Evolutionary conservation across 352 stramenopile genomes (phyloP).

Genomic region (Phytophthora gonapodyides): DNA sequence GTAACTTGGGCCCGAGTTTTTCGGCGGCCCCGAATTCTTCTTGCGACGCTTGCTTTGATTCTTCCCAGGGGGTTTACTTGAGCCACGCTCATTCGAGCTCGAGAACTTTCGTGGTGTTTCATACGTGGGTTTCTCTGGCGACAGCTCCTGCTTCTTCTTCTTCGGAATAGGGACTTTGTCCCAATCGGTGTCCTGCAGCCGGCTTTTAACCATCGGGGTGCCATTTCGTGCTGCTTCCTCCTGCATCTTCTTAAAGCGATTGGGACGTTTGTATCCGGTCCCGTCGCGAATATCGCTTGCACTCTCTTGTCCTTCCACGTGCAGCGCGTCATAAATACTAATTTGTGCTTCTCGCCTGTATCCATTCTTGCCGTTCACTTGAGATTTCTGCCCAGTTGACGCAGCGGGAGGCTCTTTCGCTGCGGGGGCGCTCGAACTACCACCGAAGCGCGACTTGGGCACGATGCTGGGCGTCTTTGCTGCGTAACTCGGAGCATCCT

Average conservation of each 20-base stretch:
- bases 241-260: slow-evolving; percentile 57
- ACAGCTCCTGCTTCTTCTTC: slow-evolving; percentile 26
- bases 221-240: slow-evolving; percentile 47
- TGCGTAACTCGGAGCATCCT: slow-evolving; percentile 24
- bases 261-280: slow-evolving; percentile 55
- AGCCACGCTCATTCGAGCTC: slow-evolving; percentile 9
- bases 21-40: slow-evolving; percentile 22
- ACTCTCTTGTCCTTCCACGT: slow-evolving; percentile 48
- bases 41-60: slow-evolving; percentile 29
- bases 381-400: slow-evolving; percentile 11
- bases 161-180: slow-evolving; percentile 62
- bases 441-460: slow-evolving; percentile 38
- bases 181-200: slow-evolving; percentile 44
- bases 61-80: slow-evolving; percentile 15
- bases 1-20: slow-evolving; percentile 34
- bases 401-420: not conserved
- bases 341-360: slow-evolving; percentile 55
- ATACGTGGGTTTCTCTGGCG: slow-evolving; percentile 12
- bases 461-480: slow-evolving; percentile 19
- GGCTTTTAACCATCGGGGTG: slow-evolving; percentile 43
- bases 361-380: slow-evolving; percentile 24
- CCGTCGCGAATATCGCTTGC: slow-evolving; percentile 36
- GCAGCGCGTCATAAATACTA: slow-evolving; percentile 62
- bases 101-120: slow-evolving; percentile 3
- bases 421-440: slow-evolving; percentile 13